Percentiles rank a stretch among this genome's conserved stretches.
phyloP scores from a whole-genome alignment of 352 stramenopile genomes.

The Phytophthora cajani region DNA sequence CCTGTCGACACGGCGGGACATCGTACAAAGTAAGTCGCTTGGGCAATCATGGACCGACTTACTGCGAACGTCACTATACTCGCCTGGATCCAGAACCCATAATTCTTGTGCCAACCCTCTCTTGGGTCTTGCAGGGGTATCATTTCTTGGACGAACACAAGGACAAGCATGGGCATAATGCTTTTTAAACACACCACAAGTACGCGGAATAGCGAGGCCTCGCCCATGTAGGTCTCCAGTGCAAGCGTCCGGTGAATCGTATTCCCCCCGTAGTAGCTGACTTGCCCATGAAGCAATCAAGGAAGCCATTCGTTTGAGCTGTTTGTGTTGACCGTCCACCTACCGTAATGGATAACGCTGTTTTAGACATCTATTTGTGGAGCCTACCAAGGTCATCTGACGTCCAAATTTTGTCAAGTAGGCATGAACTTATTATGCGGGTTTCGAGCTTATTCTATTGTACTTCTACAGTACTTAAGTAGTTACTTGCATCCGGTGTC shows the following conservation, averaged over 20 bases:
- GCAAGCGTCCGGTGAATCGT: neutral
- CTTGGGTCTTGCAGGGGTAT: slow-evolving; percentile 2
- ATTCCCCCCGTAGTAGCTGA: neutral
- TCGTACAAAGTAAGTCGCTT: neutral
- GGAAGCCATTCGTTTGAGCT: neutral
- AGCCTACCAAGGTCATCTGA: no score
- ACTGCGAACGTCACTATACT: neutral
- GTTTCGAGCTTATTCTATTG: no score
- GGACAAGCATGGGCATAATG: neutral
- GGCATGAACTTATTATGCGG: no score
- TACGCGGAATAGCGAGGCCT: neutral
- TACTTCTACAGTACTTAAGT: no score
- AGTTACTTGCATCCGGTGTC: no score
- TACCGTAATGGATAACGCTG: no score
- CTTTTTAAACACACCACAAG: neutral
- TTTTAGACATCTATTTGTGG: no score
- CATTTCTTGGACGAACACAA: neutral
- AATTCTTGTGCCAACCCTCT: neutral
- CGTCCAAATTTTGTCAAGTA: no score
- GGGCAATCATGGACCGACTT: neutral
- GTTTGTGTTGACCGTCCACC: no score
- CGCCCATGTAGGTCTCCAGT: neutral
- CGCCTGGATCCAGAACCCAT: neutral
- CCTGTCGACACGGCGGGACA: neutral
- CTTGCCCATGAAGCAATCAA: neutral